Conservation (phyloP, 306 rosid species). For the Rosa chinensis region DNA sequence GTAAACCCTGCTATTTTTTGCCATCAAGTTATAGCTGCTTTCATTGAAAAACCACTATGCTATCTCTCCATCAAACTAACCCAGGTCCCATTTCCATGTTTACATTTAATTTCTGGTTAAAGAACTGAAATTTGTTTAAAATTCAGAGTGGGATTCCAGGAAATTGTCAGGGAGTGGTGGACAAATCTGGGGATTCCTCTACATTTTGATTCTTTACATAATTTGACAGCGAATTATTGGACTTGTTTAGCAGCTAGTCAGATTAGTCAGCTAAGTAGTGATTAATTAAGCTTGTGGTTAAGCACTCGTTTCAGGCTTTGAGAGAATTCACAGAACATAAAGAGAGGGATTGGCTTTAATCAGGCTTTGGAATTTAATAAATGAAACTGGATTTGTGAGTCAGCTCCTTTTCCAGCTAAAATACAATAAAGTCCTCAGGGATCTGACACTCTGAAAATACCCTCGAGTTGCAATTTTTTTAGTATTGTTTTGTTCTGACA, state of each 20-base stretch:
- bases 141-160: conserved; percentile 39
- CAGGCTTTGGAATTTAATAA: conserved; percentile 44
- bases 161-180: conserved; percentile 39
- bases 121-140: conserved; percentile 18
- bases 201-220: conserved; percentile 29
- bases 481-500: conserved; percentile 5
- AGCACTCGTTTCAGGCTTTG: neutral
- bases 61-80: neutral
- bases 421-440: conserved; percentile 36
- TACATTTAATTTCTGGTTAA: neutral
- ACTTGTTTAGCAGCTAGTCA: conserved; percentile 34
- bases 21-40: neutral
- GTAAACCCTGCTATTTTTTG: conserved; percentile 19
- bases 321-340: conserved; percentile 18
- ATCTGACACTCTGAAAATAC: conserved; percentile 44
- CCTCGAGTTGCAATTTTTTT: conserved; percentile 19
- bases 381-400: conserved; percentile 19
- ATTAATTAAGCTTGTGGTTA: conserved; percentile 9
- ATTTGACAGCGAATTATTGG: conserved; percentile 50
- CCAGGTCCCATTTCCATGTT: conserved; percentile 7
- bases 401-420: conserved; percentile 32
- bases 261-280: conserved; percentile 12
- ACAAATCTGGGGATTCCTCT: conserved; percentile 43
- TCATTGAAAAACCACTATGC: neutral
- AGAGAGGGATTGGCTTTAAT: conserved; percentile 38